Evolutionary conservation across 805 yeast genomes (phyloP), one percentile per base, ranked within the genome.

Genomic region (Metschnikowia lunata): DNA sequence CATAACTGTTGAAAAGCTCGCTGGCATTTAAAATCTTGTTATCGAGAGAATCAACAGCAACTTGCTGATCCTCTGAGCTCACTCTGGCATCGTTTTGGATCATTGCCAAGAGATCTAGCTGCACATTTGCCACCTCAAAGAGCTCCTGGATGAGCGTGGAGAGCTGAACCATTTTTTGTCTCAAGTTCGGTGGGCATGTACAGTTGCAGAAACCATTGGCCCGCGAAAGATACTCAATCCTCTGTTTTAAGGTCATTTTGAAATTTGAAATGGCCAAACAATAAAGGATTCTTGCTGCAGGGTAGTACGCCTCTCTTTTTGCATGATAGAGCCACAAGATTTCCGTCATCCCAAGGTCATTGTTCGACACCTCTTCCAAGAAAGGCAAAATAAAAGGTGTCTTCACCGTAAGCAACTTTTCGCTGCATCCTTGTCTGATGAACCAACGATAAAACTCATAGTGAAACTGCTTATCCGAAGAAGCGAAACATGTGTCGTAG

Each of bases 181-280:
- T 76, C 57, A 83, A 74, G 46, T 75, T 78, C 28, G 91, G 87
- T 26, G 91, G 85, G 49, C 89, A 80, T 36, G 78, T 81, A 62
- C 96, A 85, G 59, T 88, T 87, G 62, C 96, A 85, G 69, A 88
- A 89, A 3, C 96, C 96, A 62, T 85, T 85, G 1, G 97, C 97
- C 53, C 97, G 77, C 1, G 97, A 87, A 43, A 93, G 71, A 60
- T 78, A 88, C 63, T 90, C 97, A 36, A 91, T 83, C 60, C 99
- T 78, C 56, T 84, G 83, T 32, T 77, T 74, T 46, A 91, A 73
- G 31, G 76, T 67, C 39, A 91, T 71, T 9, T 76, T 75, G 61
- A 88, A 88, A 41, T 80, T 83, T 13, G 95, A 84, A 15, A 81
- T 68, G 0, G 97, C 84, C 45, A 93, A 68, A 6, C 79, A 75